These are phyloP conservation scores for Pholiota molesta DNA, from an alignment of 768 basidiomycete genomes.

Conservation along the genomic window DNA sequence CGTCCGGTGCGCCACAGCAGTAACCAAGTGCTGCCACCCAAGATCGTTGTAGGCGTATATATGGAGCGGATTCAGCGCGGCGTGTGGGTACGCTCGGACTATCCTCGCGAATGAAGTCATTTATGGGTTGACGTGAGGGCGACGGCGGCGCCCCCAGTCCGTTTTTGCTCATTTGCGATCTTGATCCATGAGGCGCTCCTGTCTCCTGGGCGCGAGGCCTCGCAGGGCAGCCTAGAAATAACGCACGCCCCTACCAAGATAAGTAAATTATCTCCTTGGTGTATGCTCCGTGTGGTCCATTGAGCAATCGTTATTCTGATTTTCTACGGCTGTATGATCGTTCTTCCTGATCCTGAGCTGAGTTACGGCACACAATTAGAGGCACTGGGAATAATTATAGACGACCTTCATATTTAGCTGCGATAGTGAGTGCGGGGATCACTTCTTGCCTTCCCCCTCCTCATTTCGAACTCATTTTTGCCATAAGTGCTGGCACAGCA, in stretches of 20 bases:
- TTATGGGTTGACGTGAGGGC: slow-evolving; percentile 3
- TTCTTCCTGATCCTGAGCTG: not conserved
- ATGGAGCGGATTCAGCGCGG: not conserved
- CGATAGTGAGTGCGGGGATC: not conserved
- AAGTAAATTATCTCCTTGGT: not conserved
- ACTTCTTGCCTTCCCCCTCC: not conserved
- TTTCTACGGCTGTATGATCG: not conserved
- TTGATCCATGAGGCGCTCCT: slow-evolving; percentile 9
- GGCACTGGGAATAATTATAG: not conserved
- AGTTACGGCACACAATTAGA: not conserved
- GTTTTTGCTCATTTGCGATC: not conserved
- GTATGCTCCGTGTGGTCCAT: not conserved
- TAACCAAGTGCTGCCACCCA: not conserved
- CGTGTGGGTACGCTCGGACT: slow-evolving; percentile 2
- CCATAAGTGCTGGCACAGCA: not conserved
- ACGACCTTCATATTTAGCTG: not conserved
- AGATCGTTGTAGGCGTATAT: not conserved
- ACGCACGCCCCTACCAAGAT: not conserved
- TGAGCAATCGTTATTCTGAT: not conserved
- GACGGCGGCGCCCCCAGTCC: not conserved
- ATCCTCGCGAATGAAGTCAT: slow-evolving; percentile 9
- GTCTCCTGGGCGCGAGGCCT: not conserved
- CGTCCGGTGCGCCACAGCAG: not conserved
- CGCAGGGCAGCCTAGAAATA: not conserved
- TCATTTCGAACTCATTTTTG: not conserved